These are phyloP conservation scores for Lactuca saligna DNA, from an alignment of 129 eudicot species.

Conservation along the genomic window DNA sequence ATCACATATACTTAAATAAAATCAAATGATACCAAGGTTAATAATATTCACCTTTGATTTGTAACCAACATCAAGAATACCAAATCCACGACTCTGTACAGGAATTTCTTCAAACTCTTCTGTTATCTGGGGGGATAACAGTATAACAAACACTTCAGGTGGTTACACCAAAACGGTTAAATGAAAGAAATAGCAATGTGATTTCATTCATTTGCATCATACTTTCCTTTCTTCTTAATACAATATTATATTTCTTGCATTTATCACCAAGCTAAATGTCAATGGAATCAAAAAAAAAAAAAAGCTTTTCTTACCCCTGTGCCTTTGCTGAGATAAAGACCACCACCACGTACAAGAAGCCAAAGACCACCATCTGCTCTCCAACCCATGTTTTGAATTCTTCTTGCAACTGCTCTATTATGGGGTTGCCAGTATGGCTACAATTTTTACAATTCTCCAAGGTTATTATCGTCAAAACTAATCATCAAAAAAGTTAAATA, in stretches of 20 bases:
- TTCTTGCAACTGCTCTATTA: conserved; percentile 86
- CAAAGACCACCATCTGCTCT: conserved; percentile 99
- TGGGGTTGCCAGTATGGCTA: conserved; percentile 99
- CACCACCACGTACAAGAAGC: conserved; percentile 99
- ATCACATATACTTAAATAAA: not conserved
- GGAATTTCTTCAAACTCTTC: conserved; percentile 96
- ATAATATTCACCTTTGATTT: conserved; percentile 61
- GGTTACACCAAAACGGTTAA: not conserved
- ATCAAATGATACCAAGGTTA: not conserved
- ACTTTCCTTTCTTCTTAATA: too few relatives aligned
- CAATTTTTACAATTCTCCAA: conserved; percentile 25
- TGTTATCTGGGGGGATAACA: conserved; percentile 57
- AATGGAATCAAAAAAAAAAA: not conserved
- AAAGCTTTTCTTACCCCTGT: conserved; percentile 61
- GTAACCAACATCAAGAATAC: conserved; percentile 98
- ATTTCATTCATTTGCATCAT: too few relatives aligned
- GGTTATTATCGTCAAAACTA: not conserved
- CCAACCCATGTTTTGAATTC: conserved; percentile 99
- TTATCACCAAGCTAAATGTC: not conserved
- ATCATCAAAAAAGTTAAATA: not conserved
- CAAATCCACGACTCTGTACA: conserved; percentile 99
- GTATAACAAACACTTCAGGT: conserved; percentile 24
- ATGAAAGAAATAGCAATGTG: too few relatives aligned
- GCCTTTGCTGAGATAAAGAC: conserved; percentile 96
- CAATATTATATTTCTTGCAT: too few relatives aligned